Conservation (phyloP, 73 alveolate genomes). For the Symbiodinium pilosum region DNA sequence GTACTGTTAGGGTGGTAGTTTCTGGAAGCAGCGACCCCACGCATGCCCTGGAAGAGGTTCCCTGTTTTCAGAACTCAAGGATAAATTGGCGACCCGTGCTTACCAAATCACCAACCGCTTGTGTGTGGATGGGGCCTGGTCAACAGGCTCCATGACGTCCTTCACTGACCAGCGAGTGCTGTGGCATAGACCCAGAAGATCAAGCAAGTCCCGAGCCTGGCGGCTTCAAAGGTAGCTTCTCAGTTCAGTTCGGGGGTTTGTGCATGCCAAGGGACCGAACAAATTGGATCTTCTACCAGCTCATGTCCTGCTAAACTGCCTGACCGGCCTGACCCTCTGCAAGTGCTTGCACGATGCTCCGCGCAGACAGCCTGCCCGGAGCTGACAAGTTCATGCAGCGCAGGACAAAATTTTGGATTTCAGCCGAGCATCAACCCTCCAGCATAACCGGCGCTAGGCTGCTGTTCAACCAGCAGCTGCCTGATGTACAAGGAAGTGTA, state of each 20-base stretch:
- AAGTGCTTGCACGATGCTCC: conserved; percentile 35
- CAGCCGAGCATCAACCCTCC: background rate
- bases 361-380: conserved; percentile 46
- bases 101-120: too few species aligned
- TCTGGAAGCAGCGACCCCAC: background rate
- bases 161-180: background rate
- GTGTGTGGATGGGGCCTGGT: too few species aligned
- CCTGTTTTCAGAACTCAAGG: background rate
- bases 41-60: background rate
- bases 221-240: background rate
- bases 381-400: too few species aligned
- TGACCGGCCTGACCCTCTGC: conserved; percentile 56
- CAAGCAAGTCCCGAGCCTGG: background rate
- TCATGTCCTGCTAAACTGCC: too few species aligned
- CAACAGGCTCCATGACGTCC: conserved; percentile 74
- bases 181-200: background rate
- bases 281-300: too few species aligned
- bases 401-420: too few species aligned
- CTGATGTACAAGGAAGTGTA: too few species aligned
- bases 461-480: conserved; percentile 19
- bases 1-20: too few species aligned
- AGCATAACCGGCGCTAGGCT: background rate
- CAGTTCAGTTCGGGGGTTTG: too few species aligned
- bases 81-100: background rate
- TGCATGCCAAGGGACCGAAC: too few species aligned